Conservation (phyloP, 306 rosid species). For the Sphenostylis stenocarpa region DNA sequence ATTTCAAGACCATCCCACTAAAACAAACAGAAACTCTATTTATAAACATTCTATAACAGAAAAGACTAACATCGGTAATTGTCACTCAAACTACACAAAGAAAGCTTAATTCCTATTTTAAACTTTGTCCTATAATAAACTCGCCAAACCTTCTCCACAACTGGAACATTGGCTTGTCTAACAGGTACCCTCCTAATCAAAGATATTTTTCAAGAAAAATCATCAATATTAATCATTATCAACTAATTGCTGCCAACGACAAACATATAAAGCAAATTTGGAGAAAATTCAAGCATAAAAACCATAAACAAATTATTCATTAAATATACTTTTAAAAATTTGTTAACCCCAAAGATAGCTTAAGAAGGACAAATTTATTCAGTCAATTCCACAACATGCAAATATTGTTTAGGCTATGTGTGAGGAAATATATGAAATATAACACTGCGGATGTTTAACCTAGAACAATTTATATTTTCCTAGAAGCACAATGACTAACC, state of each 20-base stretch:
- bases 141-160: too few relatives aligned
- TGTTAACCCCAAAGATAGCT: not conserved
- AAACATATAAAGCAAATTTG: not conserved
- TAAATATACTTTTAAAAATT: not conserved
- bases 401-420: not conserved
- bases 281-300: not conserved
- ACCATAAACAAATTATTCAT: not conserved
- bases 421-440: not conserved
- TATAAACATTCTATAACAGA: too few relatives aligned
- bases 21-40: too few relatives aligned
- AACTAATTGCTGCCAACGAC: not conserved
- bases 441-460: not conserved
- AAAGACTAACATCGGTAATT: too few relatives aligned
- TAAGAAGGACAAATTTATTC: conserved; percentile 11
- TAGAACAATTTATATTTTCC: conserved; percentile 8
- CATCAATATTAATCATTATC: conserved; percentile 6
- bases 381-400: not conserved
- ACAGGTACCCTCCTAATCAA: not conserved
- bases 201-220: not conserved
- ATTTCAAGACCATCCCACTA: too few relatives aligned
- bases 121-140: too few relatives aligned
- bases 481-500: conserved; percentile 49
- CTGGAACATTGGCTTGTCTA: too few relatives aligned
- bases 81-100: too few relatives aligned
- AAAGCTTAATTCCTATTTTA: too few relatives aligned